phyloP scores from a whole-genome alignment of 2,329 filamentous ascomycete species.

The Fusarium fracticaudum region DNA sequence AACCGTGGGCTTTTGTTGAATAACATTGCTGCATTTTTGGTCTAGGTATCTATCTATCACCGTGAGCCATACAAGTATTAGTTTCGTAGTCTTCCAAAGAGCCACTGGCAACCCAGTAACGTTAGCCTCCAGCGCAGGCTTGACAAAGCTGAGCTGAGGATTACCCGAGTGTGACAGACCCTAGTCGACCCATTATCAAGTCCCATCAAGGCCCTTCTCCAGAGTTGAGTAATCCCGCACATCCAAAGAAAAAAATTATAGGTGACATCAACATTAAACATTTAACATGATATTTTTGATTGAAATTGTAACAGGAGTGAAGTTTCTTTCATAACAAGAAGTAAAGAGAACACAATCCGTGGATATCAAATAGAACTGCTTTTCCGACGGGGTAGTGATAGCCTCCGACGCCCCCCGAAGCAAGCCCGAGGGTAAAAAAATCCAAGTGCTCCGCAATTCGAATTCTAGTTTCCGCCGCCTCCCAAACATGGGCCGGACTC shows the following conservation, averaged over 20 bases:
- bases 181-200: constrained; percentile 14
- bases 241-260: neutral
- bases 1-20: neutral
- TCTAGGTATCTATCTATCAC: constrained; percentile 23
- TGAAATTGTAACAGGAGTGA: constrained; percentile 39
- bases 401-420: constrained; percentile 41
- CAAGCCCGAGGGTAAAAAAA: constrained; percentile 45
- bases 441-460: constrained; percentile 45
- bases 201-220: constrained; percentile 14
- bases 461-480: constrained; percentile 42
- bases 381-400: constrained; percentile 34
- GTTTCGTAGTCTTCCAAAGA: constrained; percentile 16
- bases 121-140: constrained; percentile 2
- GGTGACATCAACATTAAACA: constrained; percentile 10
- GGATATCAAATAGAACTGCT: constrained; percentile 38
- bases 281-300: constrained; percentile 28
- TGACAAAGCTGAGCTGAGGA: constrained; percentile 5
- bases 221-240: constrained; percentile 19
- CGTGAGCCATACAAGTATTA: constrained; percentile 27
- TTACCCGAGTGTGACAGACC: constrained; percentile 4
- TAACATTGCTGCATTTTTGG: constrained; percentile 17
- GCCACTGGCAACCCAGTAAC: constrained; percentile 1
- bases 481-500: constrained; percentile 19
- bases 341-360: constrained; percentile 17
- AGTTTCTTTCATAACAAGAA: constrained; percentile 38